Base-by-base conservation (phyloP, 2,329 filamentous ascomycete species). In the Malbranchea zuffiana region DNA sequence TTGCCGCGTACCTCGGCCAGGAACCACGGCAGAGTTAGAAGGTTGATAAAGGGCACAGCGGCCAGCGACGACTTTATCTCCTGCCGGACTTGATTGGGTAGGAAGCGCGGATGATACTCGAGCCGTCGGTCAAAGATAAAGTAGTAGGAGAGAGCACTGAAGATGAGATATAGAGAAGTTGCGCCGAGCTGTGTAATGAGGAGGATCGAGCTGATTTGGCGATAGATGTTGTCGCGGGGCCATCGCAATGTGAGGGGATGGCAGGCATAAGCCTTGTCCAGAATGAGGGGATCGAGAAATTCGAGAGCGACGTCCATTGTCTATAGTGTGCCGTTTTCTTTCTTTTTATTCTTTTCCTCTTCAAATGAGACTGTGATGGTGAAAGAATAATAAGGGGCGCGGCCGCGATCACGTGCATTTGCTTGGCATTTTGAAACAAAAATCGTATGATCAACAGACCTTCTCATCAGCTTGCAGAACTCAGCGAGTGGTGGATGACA, bases 271-370 rank as follows among this genome's bases (percentile, higher is more conserved):
- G 77, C 48, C 47, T 76, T 70, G 60, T 90, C 84, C 59, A 78
- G 77, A 41, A 82, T 51, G 52, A 76, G 81, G 47, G 74, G 80
- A 61, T 90, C 83, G 57, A 72, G 67, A 42, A 82, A 51, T 59
- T 88, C 82, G 49, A 90, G 75, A 17, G 84, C 74, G 61, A 88
- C 72, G 65, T 90, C 84, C 84, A 90, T 90, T 57, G 55, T 66
- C n/a, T n/a, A n/a, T n/a, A n/a, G n/a, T n/a, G n/a, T n/a, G n/a
- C n/a, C n/a, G n/a, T n/a, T n/a, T n/a, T n/a, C n/a, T n/a, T n/a
- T n/a, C n/a, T n/a, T n/a, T n/a, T n/a, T n/a, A n/a, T n/a, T n/a
- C n/a, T n/a, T n/a, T n/a, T n/a, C n/a, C n/a, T n/a, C n/a, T n/a
- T n/a, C n/a, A n/a, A n/a, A n/a, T n/a, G n/a, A n/a, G n/a, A n/a